phyloP scores from a whole-genome alignment of 2,329 filamentous ascomycete genomes.

The Cordyceps pruinosa region DNA sequence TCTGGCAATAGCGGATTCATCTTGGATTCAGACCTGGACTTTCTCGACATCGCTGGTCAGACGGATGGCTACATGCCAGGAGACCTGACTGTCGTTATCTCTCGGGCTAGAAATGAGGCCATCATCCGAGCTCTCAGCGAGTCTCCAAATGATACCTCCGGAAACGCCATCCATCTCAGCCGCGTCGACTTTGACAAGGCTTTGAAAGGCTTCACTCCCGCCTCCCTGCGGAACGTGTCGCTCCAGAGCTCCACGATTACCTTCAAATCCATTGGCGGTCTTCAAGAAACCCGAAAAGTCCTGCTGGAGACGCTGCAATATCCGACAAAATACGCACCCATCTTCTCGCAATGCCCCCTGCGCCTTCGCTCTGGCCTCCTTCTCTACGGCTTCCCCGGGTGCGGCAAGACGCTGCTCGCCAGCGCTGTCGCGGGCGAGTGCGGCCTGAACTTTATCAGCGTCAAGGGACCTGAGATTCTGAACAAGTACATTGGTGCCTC shows the following conservation, averaged over 20 bases:
- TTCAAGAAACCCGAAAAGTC: slow-evolving; percentile 80
- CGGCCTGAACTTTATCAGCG: slow-evolving; percentile 94
- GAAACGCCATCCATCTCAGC: slow-evolving; percentile 53
- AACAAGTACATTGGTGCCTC: slow-evolving; percentile 99
- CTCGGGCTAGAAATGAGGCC: slow-evolving; percentile 83
- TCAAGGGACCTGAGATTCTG: slow-evolving; percentile 95
- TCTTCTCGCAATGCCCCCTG: slow-evolving; percentile 91
- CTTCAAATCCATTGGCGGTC: slow-evolving; percentile 85
- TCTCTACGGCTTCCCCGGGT: slow-evolving; percentile 91
- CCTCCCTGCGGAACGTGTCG: slow-evolving; percentile 88
- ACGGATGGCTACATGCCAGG: slow-evolving; percentile 98
- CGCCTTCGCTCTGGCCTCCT: slow-evolving; percentile 89
- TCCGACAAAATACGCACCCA: slow-evolving; percentile 94
- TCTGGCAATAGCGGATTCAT: slow-evolving; percentile 55
- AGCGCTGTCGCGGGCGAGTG: slow-evolving; percentile 97
- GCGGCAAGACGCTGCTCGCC: slow-evolving; percentile 91
- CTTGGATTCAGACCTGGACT: slow-evolving; percentile 72
- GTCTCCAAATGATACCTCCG: slow-evolving; percentile 37
- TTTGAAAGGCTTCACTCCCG: slow-evolving; percentile 86
- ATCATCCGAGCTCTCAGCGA: slow-evolving; percentile 73
- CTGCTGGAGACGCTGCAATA: slow-evolving; percentile 93
- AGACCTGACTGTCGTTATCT: slow-evolving; percentile 78
- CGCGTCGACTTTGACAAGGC: slow-evolving; percentile 76
- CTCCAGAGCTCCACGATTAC: slow-evolving; percentile 88
- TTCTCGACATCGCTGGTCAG: slow-evolving; percentile 85